A percentile compares a stretch with the other conserved stretches of the same genome.
Evolutionary conservation across 2,329 filamentous ascomycete species (phyloP).

Genomic region (Penicillium italicum): DNA sequence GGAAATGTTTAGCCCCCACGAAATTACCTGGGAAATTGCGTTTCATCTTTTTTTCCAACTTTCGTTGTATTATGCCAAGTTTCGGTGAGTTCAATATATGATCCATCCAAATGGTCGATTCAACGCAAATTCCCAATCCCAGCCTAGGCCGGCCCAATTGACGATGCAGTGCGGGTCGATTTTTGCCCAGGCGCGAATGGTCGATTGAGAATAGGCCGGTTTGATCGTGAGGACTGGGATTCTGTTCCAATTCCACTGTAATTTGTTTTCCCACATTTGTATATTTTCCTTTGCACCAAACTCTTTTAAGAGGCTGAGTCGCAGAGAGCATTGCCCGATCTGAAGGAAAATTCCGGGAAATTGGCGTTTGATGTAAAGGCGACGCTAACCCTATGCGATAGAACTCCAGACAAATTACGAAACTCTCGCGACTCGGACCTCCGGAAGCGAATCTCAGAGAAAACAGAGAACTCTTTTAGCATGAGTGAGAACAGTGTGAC

Average conservation of each 20-base stretch:
- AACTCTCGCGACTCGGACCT: neutral
- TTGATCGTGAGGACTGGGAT: slow-evolving; percentile 3
- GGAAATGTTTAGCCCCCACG: neutral
- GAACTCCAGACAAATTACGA: neutral
- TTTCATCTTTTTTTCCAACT: neutral
- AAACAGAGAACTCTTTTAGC: too few species aligned
- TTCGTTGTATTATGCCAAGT: neutral
- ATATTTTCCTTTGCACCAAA: neutral
- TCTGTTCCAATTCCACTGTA: neutral
- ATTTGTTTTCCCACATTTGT: neutral
- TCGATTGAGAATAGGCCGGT: slow-evolving; percentile 7
- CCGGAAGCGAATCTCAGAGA: neutral
- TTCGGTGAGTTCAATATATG: slow-evolving; percentile 1
- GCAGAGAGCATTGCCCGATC: neutral
- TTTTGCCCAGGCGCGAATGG: neutral
- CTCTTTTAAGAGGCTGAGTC: neutral
- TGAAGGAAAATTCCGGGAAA: neutral
- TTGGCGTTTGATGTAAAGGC: neutral
- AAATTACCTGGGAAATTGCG: neutral
- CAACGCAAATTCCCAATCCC: neutral
- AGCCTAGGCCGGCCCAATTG: neutral
- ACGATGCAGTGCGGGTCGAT: slow-evolving; percentile 3
- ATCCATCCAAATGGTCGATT: neutral
- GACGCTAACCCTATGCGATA: slow-evolving; percentile 2
- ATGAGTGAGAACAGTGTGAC: neutral